Base-by-base conservation (phyloP, 805 yeast species). In the Metschnikowia continentalis region DNA sequence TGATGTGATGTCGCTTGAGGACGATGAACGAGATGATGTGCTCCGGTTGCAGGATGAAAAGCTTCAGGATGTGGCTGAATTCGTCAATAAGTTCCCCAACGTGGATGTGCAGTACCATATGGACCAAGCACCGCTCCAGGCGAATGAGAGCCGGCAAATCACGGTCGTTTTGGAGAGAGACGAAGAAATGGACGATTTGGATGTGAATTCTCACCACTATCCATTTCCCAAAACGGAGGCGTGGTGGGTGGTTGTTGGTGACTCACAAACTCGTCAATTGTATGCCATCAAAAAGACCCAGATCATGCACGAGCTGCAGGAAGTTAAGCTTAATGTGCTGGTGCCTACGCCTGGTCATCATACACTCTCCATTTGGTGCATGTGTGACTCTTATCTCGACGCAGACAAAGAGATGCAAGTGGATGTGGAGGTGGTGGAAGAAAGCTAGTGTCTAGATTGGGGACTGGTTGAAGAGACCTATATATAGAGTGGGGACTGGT, bases 211-310 rank as follows among this genome's bases (percentile, higher is more conserved):
- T 5, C 78, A 81, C n/a, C 66, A 61, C 40, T 88, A 73, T 62
- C 91, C 95, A 4, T 68, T 62, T 45, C 62, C 71, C 2, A 89
- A 86, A 67, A 63, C 72, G 6, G 94, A 88, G 61, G 77, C 75
- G 52, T 80, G 97, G 98, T 91, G 97, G 96, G 63, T 92, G 19
- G 85, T 92, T 6, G 67, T 91, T 37, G 97, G 98, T 5, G 87
- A 87, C 54, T 61, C 77, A 1, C 63, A 68, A 1, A 71, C 77
- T 0, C 81, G 77, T 51, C 86, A 84, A 59, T 66, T 92, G 33
- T 84, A 82, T 57, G 91, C 90, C 0, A 83, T 90, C 54, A 86
- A 85, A 63, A 86, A 84, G 63, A 73, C 86, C 0, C 65, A 77
- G 0, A 68, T 88, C 2, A 63, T 72, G 8, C 75, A 78, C 53